phyloP scores from a whole-genome alignment of 345 rosid species.

The Murraya koenigii region DNA sequence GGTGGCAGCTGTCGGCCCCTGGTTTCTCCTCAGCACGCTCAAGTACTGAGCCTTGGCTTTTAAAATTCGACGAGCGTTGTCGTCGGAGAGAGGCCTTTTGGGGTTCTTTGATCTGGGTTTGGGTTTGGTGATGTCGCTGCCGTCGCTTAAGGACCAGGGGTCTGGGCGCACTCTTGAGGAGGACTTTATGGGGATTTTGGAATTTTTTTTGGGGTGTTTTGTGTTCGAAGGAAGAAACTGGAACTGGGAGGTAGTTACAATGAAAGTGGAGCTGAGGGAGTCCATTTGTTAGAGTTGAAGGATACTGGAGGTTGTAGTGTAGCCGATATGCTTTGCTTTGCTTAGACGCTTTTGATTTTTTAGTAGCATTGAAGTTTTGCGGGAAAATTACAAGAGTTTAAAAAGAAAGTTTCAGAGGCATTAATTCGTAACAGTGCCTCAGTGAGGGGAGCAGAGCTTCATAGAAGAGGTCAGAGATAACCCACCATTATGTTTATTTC shows the following conservation, averaged over 20 bases:
- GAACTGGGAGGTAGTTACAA: slow-evolving; percentile 29
- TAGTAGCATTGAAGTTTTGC: not conserved
- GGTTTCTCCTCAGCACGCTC: slow-evolving; percentile 67
- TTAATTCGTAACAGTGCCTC: too few species aligned
- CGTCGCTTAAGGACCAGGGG: slow-evolving; percentile 87
- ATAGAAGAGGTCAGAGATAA: too few species aligned
- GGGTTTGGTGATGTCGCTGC: slow-evolving; percentile 50
- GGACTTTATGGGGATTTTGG: slow-evolving; percentile 25
- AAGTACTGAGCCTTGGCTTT: slow-evolving; percentile 67
- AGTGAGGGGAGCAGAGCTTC: too few species aligned
- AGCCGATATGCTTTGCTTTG: too few species aligned
- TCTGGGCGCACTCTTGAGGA: slow-evolving; percentile 51
- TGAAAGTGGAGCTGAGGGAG: slow-evolving; percentile 38
- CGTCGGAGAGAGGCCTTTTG: slow-evolving; percentile 70
- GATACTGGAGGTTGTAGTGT: not conserved
- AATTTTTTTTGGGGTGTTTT: slow-evolving; percentile 13
- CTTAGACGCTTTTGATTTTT: not conserved
- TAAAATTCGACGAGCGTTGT: slow-evolving; percentile 82
- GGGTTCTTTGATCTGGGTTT: slow-evolving; percentile 64
- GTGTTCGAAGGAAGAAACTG: slow-evolving; percentile 23
- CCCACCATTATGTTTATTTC: too few species aligned
- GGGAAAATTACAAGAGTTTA: not conserved
- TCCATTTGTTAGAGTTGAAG: slow-evolving; percentile 20
- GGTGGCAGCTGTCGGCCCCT: slow-evolving; percentile 67
- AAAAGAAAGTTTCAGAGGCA: not conserved